Percentiles rank a stretch among this genome's conserved stretches.
phyloP scores from a whole-genome alignment of 306 rosid genomes.

The Quercus alba region DNA sequence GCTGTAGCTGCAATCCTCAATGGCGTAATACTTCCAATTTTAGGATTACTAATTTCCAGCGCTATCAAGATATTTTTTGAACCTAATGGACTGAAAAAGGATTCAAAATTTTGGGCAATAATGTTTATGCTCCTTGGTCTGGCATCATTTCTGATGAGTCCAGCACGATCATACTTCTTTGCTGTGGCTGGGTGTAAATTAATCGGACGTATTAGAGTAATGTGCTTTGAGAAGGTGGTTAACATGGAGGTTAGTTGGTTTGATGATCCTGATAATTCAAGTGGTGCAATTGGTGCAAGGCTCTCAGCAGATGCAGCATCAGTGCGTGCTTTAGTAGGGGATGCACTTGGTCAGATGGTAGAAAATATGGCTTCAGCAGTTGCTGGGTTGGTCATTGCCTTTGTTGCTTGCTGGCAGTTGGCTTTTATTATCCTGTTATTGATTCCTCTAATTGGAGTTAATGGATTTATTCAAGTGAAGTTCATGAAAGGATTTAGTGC shows the following conservation, averaged over 20 bases:
- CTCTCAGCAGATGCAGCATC: no score
- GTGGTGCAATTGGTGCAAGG: constrained; percentile 57
- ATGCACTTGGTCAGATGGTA: constrained; percentile 53
- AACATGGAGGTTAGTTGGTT: constrained; percentile 47
- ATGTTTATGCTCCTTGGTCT: constrained; percentile 38
- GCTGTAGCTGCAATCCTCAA: neutral
- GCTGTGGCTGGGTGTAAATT: constrained; percentile 52
- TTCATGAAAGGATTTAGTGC: constrained; percentile 47
- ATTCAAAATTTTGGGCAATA: constrained; percentile 13
- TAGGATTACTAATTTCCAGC: neutral
- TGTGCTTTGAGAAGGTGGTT: constrained; percentile 50
- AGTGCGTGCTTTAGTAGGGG: constrained; percentile 49
- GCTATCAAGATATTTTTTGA: neutral
- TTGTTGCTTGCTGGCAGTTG: constrained; percentile 50
- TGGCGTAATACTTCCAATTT: neutral
- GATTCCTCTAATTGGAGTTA: constrained; percentile 40
- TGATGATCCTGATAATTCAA: constrained; percentile 34
- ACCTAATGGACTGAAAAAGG: neutral
- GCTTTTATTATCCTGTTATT: constrained; percentile 42
- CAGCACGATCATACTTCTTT: constrained; percentile 45
- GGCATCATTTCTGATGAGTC: constrained; percentile 29
- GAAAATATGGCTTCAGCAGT: constrained; percentile 40
- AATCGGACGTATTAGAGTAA: constrained; percentile 35
- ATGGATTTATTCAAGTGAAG: constrained; percentile 40
- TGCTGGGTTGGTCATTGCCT: constrained; percentile 40